A percentile compares a stretch with the other conserved stretches of the same genome.
These are phyloP conservation scores for Candida albicans DNA, from an alignment of 1,139 yeast genomes.

Conservation along the genomic window DNA sequence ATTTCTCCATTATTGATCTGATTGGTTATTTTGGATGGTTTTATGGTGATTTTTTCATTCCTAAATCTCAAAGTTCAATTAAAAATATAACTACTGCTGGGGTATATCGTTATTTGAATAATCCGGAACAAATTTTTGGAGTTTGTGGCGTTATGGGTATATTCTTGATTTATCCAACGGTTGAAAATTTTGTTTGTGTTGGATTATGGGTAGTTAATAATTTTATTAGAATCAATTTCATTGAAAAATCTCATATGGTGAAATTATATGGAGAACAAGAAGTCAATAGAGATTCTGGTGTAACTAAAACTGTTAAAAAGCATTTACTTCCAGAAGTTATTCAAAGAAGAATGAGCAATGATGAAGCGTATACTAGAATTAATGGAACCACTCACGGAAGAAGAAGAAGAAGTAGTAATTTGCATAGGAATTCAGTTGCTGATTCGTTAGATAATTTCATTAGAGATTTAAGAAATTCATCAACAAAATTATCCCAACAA, in stretches of 20 bases:
- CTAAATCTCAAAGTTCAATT: slow-evolving; percentile 35
- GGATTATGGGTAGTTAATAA: slow-evolving; percentile 69
- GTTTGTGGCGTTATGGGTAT: slow-evolving; percentile 85
- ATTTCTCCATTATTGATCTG: slow-evolving; percentile 67
- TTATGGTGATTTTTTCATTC: slow-evolving; percentile 82
- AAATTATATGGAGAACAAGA: slow-evolving; percentile 71
- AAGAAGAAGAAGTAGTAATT: slow-evolving; percentile 23
- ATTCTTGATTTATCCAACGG: slow-evolving; percentile 61
- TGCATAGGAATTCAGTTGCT: slow-evolving; percentile 23
- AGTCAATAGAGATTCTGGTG: slow-evolving; percentile 60
- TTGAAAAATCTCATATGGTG: slow-evolving; percentile 80
- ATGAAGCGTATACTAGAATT: slow-evolving; percentile 7
- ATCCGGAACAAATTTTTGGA: slow-evolving; percentile 82
- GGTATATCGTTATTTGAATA: slow-evolving; percentile 78
- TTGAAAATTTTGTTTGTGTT: slow-evolving; percentile 56
- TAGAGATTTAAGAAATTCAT: slow-evolving; percentile 37
- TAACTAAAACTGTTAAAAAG: slow-evolving; percentile 63
- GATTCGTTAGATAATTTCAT: slow-evolving; percentile 45
- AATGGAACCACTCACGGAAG: slow-evolving; percentile 9
- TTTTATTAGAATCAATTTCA: slow-evolving; percentile 66
- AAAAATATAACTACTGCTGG: slow-evolving; percentile 75
- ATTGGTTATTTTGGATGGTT: slow-evolving; percentile 90
- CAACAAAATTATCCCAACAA: slow-evolving; percentile 35
- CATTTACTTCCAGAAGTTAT: slow-evolving; percentile 46
- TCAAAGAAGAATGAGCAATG: slow-evolving; percentile 33